These are phyloP conservation scores for Phytophthora idaei DNA, from an alignment of 352 stramenopile genomes.

Conservation along the genomic window DNA sequence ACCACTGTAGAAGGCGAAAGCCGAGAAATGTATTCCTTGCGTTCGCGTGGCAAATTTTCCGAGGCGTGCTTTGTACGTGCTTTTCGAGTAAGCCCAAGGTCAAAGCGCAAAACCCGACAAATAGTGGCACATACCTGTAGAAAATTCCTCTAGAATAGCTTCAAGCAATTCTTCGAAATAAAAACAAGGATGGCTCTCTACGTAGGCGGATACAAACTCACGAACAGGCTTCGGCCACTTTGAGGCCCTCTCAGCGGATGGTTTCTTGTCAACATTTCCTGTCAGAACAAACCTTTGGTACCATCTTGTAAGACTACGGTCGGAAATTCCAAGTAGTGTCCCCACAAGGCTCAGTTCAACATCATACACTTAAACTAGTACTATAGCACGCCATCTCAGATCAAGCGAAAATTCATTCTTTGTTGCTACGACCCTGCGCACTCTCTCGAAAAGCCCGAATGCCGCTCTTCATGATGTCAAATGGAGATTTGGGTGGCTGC, in stretches of 20 bases:
- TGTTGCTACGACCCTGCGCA: no score
- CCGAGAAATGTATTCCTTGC: background rate
- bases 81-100: no score
- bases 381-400: background rate
- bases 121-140: background rate
- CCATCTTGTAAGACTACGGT: background rate
- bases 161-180: background rate
- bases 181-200: no score
- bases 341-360: background rate
- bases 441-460: no score
- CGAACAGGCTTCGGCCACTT: background rate
- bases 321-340: background rate
- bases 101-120: background rate
- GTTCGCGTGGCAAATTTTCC: background rate
- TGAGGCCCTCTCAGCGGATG: background rate
- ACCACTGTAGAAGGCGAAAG: no score
- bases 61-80: background rate
- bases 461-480: background rate
- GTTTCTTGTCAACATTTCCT: background rate
- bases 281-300: background rate
- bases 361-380: background rate
- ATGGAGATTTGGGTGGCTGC: background rate
- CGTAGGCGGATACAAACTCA: background rate
- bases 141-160: background rate
- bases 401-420: background rate